Evolutionary conservation across 2,329 filamentous ascomycete genomes (phyloP).

Genomic region (Blumeriella jaapii): DNA sequence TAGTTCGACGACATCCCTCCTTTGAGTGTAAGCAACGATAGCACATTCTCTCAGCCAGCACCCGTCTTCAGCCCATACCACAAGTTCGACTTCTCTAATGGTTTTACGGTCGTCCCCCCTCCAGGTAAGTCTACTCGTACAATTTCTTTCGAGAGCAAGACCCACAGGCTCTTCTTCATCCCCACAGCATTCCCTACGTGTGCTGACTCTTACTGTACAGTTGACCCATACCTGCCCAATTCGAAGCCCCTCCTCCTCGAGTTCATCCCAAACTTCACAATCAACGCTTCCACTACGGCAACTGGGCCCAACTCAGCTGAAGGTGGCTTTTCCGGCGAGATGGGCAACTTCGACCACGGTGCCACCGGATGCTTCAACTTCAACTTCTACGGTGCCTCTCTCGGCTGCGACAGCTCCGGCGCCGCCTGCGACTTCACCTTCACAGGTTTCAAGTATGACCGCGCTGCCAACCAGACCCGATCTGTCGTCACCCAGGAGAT

Average conservation of each 20-base stretch:
- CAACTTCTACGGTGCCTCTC: conserved; percentile 26
- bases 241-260: conserved; percentile 25
- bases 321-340: conserved; percentile 22
- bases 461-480: conserved; percentile 11
- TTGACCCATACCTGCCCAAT: conserved; percentile 23
- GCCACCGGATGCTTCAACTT: conserved; percentile 29
- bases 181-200: background rate
- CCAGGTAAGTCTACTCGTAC: conserved; percentile 9
- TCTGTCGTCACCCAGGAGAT: conserved; percentile 19
- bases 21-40: conserved; percentile 15
- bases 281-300: conserved; percentile 10
- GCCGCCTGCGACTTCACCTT: conserved; percentile 30
- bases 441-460: conserved; percentile 27
- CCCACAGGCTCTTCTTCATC: too few relatives aligned
- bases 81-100: conserved; percentile 28
- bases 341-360: conserved; percentile 21
- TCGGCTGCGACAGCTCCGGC: conserved; percentile 30
- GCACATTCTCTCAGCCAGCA: conserved; percentile 13
- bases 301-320: conserved; percentile 19
- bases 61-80: conserved; percentile 27
- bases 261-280: conserved; percentile 24
- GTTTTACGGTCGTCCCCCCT: conserved; percentile 27
- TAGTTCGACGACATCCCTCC: conserved; percentile 27
- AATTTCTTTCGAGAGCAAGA: background rate
- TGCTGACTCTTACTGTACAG: background rate